phyloP scores from a whole-genome alignment of 768 basidiomycete genomes.

The Lentinula detonsa region DNA sequence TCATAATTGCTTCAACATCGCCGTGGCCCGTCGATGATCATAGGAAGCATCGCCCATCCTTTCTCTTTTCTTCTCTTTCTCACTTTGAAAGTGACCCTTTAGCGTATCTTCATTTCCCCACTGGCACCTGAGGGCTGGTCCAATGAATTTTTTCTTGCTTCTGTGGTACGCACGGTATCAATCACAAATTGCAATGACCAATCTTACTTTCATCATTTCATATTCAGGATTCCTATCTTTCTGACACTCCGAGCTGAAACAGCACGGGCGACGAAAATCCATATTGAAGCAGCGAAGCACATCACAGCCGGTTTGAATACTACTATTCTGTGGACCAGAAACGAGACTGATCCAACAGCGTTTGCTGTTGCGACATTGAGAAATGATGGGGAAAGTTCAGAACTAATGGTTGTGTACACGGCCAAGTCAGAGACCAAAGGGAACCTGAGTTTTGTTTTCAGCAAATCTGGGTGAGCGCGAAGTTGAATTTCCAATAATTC shows the following conservation, averaged over 20 bases:
- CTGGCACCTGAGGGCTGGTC: background rate
- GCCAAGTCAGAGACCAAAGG: background rate
- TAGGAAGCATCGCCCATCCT: background rate
- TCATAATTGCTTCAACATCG: background rate
- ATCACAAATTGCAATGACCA: no score
- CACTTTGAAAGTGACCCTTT: slow-evolving; percentile 4
- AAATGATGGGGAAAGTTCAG: background rate
- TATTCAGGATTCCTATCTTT: background rate
- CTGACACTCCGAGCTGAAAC: background rate
- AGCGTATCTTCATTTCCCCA: background rate
- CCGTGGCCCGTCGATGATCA: slow-evolving; percentile 1
- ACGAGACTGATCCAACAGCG: background rate
- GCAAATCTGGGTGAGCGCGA: background rate
- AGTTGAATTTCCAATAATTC: background rate
- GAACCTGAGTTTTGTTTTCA: background rate
- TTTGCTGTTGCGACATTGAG: background rate
- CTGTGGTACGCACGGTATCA: background rate
- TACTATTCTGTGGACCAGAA: background rate
- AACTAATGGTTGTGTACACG: background rate
- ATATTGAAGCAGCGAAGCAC: background rate
- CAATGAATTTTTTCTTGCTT: background rate
- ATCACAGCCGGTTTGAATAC: background rate
- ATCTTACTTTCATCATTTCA: background rate
- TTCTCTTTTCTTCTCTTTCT: background rate
- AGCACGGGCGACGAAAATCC: background rate